phyloP scores from a whole-genome alignment of 805 yeast genomes.

The Schizosaccharomyces osmophilus region DNA sequence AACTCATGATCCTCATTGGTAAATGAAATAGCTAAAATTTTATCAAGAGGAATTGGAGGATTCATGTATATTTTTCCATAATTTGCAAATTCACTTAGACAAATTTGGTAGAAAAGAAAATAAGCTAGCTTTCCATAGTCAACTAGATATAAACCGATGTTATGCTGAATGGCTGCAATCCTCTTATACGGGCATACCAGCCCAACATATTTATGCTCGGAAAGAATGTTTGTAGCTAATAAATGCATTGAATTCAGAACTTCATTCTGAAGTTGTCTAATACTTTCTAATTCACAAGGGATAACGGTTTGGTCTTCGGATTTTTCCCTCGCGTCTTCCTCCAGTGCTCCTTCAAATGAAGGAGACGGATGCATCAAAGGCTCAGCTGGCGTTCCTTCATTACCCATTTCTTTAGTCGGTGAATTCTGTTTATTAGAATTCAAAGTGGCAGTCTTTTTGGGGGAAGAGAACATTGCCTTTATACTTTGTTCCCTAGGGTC shows the following conservation, averaged over 20 bases:
- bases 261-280: conserved; percentile 25
- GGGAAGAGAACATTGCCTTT: conserved; percentile 10
- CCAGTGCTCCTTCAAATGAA: too few species aligned
- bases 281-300: conserved; percentile 22
- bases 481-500: conserved; percentile 40
- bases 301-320: too few species aligned
- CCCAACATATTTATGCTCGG: conserved; percentile 55
- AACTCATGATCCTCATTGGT: conserved; percentile 6
- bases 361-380: too few species aligned
- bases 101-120: conserved; percentile 62
- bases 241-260: conserved; percentile 24
- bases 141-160: conserved; percentile 47
- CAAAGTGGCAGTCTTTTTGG: conserved; percentile 8
- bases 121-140: conserved; percentile 39
- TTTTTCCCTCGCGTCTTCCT: too few species aligned
- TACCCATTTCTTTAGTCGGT: not conserved
- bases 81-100: conserved; percentile 53
- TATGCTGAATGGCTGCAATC: conserved; percentile 64
- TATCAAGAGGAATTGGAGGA: conserved; percentile 2
- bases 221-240: conserved; percentile 41
- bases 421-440: conserved; percentile 14
- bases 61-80: conserved; percentile 27
- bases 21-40: too few species aligned
- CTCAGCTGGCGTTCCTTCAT: not conserved
- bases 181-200: conserved; percentile 48